Conservation (phyloP, 164 flowering plant genomes). For the Warburgia ugandensis region DNA sequence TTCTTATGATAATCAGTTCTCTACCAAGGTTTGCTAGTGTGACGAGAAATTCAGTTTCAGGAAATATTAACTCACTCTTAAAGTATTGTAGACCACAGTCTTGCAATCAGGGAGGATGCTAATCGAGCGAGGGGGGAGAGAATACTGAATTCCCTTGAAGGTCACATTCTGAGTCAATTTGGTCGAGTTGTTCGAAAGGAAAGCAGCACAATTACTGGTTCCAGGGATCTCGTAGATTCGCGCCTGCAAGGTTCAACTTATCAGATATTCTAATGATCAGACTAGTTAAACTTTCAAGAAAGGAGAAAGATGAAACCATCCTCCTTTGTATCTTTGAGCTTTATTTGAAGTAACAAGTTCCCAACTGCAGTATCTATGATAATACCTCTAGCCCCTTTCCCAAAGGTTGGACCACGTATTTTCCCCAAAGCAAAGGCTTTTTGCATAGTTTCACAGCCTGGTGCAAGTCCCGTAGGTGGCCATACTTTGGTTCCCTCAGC, state of each 20-base stretch:
- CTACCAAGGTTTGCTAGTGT: not conserved
- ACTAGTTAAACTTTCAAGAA: not conserved
- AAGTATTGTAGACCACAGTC: constrained; percentile 78
- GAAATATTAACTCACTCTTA: constrained; percentile 27
- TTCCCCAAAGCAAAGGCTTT: constrained; percentile 67
- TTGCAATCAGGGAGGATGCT: constrained; percentile 96
- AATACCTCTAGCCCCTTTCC: constrained; percentile 41
- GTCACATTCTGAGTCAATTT: constrained; percentile 22
- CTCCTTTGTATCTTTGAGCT: no score
- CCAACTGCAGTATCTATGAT: no score
- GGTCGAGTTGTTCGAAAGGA: constrained; percentile 58
- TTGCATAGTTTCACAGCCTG: constrained; percentile 56
- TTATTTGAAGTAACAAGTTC: no score
- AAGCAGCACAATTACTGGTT: constrained; percentile 57
- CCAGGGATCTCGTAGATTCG: constrained; percentile 34
- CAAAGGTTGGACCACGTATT: constrained; percentile 16
- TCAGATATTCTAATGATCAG: not conserved
- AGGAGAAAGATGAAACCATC: no score
- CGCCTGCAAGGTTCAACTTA: constrained; percentile 31
- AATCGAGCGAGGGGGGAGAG: constrained; percentile 64
- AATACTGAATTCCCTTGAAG: constrained; percentile 48
- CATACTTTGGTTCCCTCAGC: constrained; percentile 67
- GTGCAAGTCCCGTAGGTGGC: constrained; percentile 86
- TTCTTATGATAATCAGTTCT: not conserved
- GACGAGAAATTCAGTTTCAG: not conserved